phyloP scores from a whole-genome alignment of 2,329 filamentous ascomycete genomes.

The Aspergillus sp. region DNA sequence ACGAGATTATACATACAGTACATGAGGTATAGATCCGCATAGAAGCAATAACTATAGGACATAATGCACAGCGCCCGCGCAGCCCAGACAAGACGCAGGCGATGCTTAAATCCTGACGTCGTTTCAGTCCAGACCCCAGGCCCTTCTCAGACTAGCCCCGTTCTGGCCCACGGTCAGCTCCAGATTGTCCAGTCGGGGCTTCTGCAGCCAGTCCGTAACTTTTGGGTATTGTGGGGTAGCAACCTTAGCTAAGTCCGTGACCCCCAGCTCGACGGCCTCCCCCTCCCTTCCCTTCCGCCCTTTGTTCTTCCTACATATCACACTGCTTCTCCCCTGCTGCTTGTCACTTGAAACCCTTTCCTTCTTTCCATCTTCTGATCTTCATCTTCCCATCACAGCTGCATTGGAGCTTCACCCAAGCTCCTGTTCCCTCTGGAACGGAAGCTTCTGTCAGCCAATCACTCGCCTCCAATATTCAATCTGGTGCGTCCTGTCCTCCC shows the following conservation, averaged over 20 bases:
- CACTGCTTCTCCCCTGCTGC: too few species aligned
- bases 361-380: not conserved
- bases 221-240: slow-evolving; percentile 16
- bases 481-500: not conserved
- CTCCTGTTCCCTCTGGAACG: not conserved
- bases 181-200: not conserved
- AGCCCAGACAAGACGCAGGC: not conserved
- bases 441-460: slow-evolving; percentile 1
- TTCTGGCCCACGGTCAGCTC: slow-evolving; percentile 24
- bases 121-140: slow-evolving; percentile 1
- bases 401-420: not conserved
- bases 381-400: not conserved
- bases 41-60: not conserved
- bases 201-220: not conserved
- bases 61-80: not conserved
- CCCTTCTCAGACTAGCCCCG: slow-evolving; percentile 12
- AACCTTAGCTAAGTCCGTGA: slow-evolving; percentile 8
- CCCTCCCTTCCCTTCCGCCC: not conserved
- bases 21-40: slow-evolving; percentile 5
- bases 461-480: not conserved
- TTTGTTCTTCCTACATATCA: slow-evolving; percentile 1
- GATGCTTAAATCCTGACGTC: not conserved
- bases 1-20: slow-evolving; percentile 9
- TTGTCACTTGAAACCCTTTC: not conserved
- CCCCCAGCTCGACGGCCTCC: not conserved